Base-by-base conservation (phyloP, 2,329 filamentous ascomycete genomes). In the Apiospora hydei region DNA sequence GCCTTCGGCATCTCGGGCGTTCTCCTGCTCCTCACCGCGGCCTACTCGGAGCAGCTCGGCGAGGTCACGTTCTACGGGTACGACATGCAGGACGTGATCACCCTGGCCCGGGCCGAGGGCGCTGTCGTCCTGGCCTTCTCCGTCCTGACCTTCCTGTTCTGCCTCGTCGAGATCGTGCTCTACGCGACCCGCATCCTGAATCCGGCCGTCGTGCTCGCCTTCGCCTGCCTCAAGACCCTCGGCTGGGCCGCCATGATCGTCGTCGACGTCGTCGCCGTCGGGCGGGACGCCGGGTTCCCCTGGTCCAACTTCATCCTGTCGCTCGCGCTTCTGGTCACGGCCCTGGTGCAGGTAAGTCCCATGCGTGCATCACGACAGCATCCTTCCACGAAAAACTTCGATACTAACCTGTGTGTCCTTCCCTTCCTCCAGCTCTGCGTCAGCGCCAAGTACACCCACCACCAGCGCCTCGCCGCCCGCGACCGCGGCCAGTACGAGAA, bases 171-270 rank as follows among this genome's bases (percentile, higher is more conserved):
- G 72, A 69, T 71, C 24, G 64, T 71, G 13, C 68, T 77, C 21
- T 75, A 70, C 70, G 47, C 46, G 13, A 46, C 49, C 21, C 71
- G 69, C 57, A 43, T 26, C 30, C 71, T 77, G 24, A 72, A 30
- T 64, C 75, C 75, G 8, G 71, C 70, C 41, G 24, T 74, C 16
- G 46, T 76, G 43, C 73, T 77, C 66, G 69, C 69, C 44, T 67
- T 69, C 34, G 70, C 75, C 18, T 51, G 53, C 57, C 14, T 76
- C 24, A 74, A 74, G 69, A 74, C 75, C 7, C 34, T 70, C 16
- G 69, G 69, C 69, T 77, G 75, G 75, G 69, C 41, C 34, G 70
- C 49, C 44, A 74, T 72, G 38, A 68, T 75, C 7, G 41, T 74
- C 46, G 24, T 75, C n/a, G 30, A 43, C 49, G 49, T 75, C 46